These are phyloP conservation scores for Sugiyamaella pinicola DNA, from an alignment of 1,139 yeast genomes.

Conservation along the genomic window DNA sequence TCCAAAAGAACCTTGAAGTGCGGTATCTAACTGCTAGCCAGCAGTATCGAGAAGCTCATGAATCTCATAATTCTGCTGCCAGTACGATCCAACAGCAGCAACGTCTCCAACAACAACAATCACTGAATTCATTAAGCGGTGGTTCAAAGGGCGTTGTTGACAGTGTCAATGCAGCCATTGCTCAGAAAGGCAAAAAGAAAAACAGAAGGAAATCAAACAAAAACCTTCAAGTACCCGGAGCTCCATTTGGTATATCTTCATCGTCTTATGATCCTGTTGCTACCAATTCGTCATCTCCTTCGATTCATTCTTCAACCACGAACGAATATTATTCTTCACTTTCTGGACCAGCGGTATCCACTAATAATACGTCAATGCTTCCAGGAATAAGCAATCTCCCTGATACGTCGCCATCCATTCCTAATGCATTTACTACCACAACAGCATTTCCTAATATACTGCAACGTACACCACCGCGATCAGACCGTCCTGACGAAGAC, in stretches of 20 bases:
- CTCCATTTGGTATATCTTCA: slow-evolving; percentile 9
- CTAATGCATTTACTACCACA: slow-evolving; percentile 7
- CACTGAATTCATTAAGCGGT: neutral
- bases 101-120: slow-evolving; percentile 10
- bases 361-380: neutral
- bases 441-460: slow-evolving; percentile 6
- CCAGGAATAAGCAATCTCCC: neutral
- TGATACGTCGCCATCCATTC: neutral
- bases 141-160: slow-evolving; percentile 24
- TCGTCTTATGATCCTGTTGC: slow-evolving; percentile 2
- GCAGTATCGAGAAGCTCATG: slow-evolving; percentile 39
- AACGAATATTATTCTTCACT: slow-evolving; percentile 1
- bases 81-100: slow-evolving; percentile 18
- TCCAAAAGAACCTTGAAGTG: slow-evolving; percentile 41
- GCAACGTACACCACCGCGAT: slow-evolving; percentile 3
- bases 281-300: slow-evolving; percentile 11
- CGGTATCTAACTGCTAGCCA: slow-evolving; percentile 40
- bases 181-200: slow-evolving; percentile 21
- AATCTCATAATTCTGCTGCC: slow-evolving; percentile 25
- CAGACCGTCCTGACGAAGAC: slow-evolving; percentile 17
- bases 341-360: slow-evolving; percentile 2
- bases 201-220: slow-evolving; percentile 17
- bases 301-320: slow-evolving; percentile 3
- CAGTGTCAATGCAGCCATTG: slow-evolving; percentile 25
- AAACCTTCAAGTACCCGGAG: slow-evolving; percentile 11